A percentile compares a stretch with the other conserved stretches of the same genome.
Evolutionary conservation across 1,284 basidiomycete genomes (phyloP).

Genomic region (Sparassis latifolia): DNA sequence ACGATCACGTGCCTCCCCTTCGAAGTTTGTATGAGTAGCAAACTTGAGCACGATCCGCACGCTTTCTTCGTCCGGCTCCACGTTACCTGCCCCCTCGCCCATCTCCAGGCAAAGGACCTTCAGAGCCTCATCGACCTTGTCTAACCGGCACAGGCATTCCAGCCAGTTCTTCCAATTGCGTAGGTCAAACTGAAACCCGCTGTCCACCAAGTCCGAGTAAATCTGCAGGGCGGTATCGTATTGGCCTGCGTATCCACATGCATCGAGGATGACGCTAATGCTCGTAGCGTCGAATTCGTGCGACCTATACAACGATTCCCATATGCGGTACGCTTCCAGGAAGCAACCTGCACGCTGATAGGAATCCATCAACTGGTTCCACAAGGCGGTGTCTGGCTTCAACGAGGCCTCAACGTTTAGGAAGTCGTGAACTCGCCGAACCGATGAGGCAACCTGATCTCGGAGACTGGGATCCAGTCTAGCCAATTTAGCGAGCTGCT

Average conservation of each 20-base stretch:
- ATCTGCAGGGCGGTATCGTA: constrained; percentile 46
- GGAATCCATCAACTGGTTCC: constrained; percentile 88
- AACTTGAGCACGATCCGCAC: constrained; percentile 49
- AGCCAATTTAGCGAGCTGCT: constrained; percentile 42
- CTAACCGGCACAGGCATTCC: constrained; percentile 80
- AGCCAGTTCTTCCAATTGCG: constrained; percentile 77
- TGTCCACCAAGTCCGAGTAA: constrained; percentile 42
- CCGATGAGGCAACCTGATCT: constrained; percentile 35
- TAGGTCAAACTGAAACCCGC: constrained; percentile 48
- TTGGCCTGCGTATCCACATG: constrained; percentile 62
- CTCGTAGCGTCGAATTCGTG: constrained; percentile 55
- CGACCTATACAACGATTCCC: constrained; percentile 69
- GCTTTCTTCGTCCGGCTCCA: constrained; percentile 42
- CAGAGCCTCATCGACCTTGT: constrained; percentile 62
- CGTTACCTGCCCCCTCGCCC: constrained; percentile 34
- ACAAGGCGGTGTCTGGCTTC: constrained; percentile 68
- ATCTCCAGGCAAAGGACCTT: constrained; percentile 63
- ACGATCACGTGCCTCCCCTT: constrained; percentile 39
- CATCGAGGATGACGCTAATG: constrained; percentile 81
- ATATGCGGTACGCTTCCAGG: constrained; percentile 69
- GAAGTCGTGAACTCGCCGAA: constrained; percentile 72
- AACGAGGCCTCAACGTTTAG: constrained; percentile 74
- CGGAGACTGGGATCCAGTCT: constrained; percentile 22
- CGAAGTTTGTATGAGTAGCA: constrained; percentile 36
- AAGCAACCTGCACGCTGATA: constrained; percentile 76